These are phyloP conservation scores for Ephemerocybe angulata DNA, from an alignment of 768 basidiomycete genomes.

Conservation along the genomic window DNA sequence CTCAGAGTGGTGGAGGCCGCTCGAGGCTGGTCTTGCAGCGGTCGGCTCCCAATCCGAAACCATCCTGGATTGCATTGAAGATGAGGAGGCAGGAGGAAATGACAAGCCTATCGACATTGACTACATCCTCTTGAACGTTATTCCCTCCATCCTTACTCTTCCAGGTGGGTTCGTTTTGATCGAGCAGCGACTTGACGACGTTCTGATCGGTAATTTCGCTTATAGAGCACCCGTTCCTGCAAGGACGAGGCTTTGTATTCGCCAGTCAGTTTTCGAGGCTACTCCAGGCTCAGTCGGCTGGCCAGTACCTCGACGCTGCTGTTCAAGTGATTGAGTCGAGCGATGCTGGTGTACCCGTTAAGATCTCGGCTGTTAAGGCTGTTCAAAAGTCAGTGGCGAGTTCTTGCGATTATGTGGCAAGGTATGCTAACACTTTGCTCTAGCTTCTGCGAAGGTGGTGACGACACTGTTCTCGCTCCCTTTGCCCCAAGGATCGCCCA, in stretches of 20 bases:
- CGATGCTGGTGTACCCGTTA: slow-evolving; percentile 78
- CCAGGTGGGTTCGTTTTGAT: slow-evolving; percentile 44
- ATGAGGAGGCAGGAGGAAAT: slow-evolving; percentile 63
- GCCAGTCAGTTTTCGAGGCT: slow-evolving; percentile 82
- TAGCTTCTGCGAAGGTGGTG: slow-evolving; percentile 69
- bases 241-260: slow-evolving; percentile 93
- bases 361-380: slow-evolving; percentile 91
- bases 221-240: slow-evolving; percentile 85
- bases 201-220: not conserved
- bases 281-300: slow-evolving; percentile 67
- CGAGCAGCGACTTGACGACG: not conserved
- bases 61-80: slow-evolving; percentile 72
- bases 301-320: slow-evolving; percentile 85
- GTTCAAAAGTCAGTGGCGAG: slow-evolving; percentile 76
- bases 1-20: slow-evolving; percentile 83
- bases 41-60: slow-evolving; percentile 79
- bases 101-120: slow-evolving; percentile 74
- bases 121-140: slow-evolving; percentile 67
- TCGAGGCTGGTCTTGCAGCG: slow-evolving; percentile 82
- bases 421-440: slow-evolving; percentile 9
- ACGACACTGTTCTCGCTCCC: slow-evolving; percentile 54
- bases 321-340: slow-evolving; percentile 77
- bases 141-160: slow-evolving; percentile 71
- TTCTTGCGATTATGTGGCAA: not conserved
- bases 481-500: slow-evolving; percentile 73